Evolutionary conservation across 768 basidiomycete genomes (phyloP).

Genomic region (Termitomyces sp.): DNA sequence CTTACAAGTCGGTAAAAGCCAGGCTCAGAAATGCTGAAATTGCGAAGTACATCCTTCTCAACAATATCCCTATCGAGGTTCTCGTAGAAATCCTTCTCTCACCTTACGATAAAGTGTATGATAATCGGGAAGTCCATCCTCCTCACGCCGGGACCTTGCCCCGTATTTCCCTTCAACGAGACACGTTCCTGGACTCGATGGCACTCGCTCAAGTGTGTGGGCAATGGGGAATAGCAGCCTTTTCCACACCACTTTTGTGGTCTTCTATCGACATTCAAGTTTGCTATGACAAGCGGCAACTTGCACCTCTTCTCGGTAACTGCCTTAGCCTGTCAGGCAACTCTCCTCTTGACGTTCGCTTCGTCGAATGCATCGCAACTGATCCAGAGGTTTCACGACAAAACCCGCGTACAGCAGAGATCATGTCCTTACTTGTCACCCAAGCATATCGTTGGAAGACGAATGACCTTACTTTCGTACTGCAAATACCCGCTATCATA

Average conservation of each 20-base stretch:
- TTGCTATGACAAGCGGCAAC: not conserved
- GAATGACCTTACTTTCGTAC: constrained; percentile 4
- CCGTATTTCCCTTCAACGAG: not conserved
- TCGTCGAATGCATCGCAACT: not conserved
- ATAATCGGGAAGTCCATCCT: not conserved
- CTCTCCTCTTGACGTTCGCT: constrained; percentile 3
- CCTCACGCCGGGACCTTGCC: not conserved
- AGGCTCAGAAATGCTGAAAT: not conserved
- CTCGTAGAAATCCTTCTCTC: constrained; percentile 4
- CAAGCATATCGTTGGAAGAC: constrained; percentile 7
- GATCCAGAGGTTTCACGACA: not conserved
- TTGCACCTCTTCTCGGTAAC: not conserved
- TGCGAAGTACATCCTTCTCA: not conserved
- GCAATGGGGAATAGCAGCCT: constrained; percentile 3
- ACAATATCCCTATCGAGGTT: constrained; percentile 1
- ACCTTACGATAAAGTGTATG: not conserved
- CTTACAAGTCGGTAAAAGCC: not conserved
- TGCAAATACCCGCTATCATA: not conserved
- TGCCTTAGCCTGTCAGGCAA: constrained; percentile 3
- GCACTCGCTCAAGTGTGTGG: constrained; percentile 5
- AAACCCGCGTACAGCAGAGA: not conserved
- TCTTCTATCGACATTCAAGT: constrained; percentile 3
- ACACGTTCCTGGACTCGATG: constrained; percentile 4
- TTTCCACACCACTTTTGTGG: constrained; percentile 6
- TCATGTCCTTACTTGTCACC: constrained; percentile 5